Evolutionary conservation across 1,139 yeast genomes (phyloP), one percentile per base, ranked within the genome.

Genomic region (Pneumocystis wakefieldiae): DNA sequence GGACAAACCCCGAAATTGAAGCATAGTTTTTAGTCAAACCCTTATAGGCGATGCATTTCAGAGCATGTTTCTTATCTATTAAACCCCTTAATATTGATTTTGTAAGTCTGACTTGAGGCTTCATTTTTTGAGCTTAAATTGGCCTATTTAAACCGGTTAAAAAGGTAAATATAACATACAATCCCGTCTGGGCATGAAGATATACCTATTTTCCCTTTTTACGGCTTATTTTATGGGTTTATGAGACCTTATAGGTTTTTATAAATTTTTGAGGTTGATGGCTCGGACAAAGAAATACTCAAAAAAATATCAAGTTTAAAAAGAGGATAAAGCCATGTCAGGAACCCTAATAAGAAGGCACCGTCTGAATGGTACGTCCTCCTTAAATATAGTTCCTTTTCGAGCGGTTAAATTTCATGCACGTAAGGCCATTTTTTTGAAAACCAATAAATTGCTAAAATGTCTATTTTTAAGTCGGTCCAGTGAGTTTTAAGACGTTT

Each of bases 1-100:
- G 81, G 28, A 48, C 5, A 48, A 48, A 48, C 12, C 28, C 55
- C 10, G 55, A 24, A 14, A 48, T 6, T 24, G 55, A 48, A 1
- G 55, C 55, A 48, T 48, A 48, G 12, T 48, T 48, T 48, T 29
- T 48, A 48, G 4, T 2, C 1, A 7, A 15, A 48, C 2, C 3
- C 2, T 8, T 24, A 10, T 24, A n/a, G 3, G 1, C 1, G 12
- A 29, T 12, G 12, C 14, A 14, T 2, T 24, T 19, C 12, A 19
- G 5, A 24, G 2, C 6, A 12, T 12, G 14, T 24, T 24, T 48
- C 2, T 24, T 5, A 48, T 24, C n/a, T 10, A 48, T 24, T 10
- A 28, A 19, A 24, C 32, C 17, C 12, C 19, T 48, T 5, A 48
- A 48, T 10, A 10, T 3, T 24, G 19, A 19, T 24, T 48, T 48